These are phyloP conservation scores for Harrya chromipes DNA, from an alignment of 768 basidiomycete species.

Conservation along the genomic window DNA sequence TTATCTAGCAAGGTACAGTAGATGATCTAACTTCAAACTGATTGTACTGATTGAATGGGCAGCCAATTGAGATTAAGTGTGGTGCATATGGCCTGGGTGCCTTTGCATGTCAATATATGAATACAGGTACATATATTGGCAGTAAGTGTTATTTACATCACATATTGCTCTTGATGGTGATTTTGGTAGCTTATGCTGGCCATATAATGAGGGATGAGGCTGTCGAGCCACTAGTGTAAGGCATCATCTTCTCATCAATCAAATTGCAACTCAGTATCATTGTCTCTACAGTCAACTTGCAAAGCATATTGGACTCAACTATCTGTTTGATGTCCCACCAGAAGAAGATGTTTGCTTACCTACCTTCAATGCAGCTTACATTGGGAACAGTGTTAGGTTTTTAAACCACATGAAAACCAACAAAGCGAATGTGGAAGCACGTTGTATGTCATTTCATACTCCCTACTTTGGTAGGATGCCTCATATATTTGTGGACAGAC, in stretches of 20 bases:
- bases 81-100: slow-evolving; percentile 45
- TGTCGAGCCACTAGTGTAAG: slow-evolving; percentile 14
- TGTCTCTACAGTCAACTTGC: slow-evolving; percentile 9
- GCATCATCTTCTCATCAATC: not conserved
- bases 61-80: slow-evolving; percentile 37
- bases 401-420: slow-evolving; percentile 35
- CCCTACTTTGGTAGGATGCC: not conserved
- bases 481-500: slow-evolving; percentile 13
- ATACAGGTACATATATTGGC: slow-evolving; percentile 30
- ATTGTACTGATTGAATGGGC: not conserved
- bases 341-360: not conserved
- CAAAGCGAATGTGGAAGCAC: slow-evolving; percentile 24
- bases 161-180: not conserved
- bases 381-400: slow-evolving; percentile 45
- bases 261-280: not conserved
- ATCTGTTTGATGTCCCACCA: slow-evolving; percentile 29
- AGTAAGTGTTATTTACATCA: slow-evolving; percentile 13
- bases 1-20: slow-evolving; percentile 18
- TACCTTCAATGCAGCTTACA: slow-evolving; percentile 37
- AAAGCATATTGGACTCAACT: slow-evolving; percentile 28
- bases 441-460: slow-evolving; percentile 18
- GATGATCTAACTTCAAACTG: not conserved
- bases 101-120: slow-evolving; percentile 35
- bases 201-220: slow-evolving; percentile 9
- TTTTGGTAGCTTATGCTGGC: slow-evolving; percentile 41